Percentiles rank a stretch among this genome's conserved stretches.
Conservation (phyloP, 2,329 filamentous ascomycete genomes). For the Ceratocystis huliohia region DNA sequence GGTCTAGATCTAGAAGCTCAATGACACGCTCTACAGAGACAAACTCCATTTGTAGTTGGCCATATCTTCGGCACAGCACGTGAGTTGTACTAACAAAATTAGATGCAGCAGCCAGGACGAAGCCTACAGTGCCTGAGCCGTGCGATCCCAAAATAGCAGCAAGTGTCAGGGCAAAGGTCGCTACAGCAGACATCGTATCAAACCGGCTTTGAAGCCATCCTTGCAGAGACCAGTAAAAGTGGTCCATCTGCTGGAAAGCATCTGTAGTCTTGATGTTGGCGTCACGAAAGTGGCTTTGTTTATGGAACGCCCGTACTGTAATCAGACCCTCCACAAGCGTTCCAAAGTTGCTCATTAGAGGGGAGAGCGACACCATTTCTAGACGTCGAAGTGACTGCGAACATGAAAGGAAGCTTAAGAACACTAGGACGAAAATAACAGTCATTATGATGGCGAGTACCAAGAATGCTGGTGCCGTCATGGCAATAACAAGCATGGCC, state of each 20-base stretch:
- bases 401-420: slow-evolving; percentile 63
- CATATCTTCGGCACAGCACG: slow-evolving; percentile 64
- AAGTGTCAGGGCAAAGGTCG: slow-evolving; percentile 60
- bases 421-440: slow-evolving; percentile 56
- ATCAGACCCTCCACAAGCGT: slow-evolving; percentile 74
- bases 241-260: slow-evolving; percentile 85
- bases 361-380: slow-evolving; percentile 80
- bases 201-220: slow-evolving; percentile 76
- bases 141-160: slow-evolving; percentile 65
- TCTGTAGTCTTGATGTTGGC: slow-evolving; percentile 72
- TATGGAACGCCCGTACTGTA: slow-evolving; percentile 73
- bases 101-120: slow-evolving; percentile 62
- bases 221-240: slow-evolving; percentile 87
- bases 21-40: slow-evolving; percentile 80
- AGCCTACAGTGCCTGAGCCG: slow-evolving; percentile 67
- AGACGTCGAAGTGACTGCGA: slow-evolving; percentile 73
- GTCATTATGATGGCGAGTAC: slow-evolving; percentile 58
- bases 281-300: slow-evolving; percentile 65
- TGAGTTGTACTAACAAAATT: slow-evolving; percentile 60
- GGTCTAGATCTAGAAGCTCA: slow-evolving; percentile 65
- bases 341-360: slow-evolving; percentile 85
- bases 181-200: slow-evolving; percentile 55
- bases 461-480: slow-evolving; percentile 65
- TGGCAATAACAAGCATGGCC: slow-evolving; percentile 64
- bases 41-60: slow-evolving; percentile 80